Evolutionary conservation across 164 flowering plant genomes (phyloP).

Genomic region (Taxillus chinensis): DNA sequence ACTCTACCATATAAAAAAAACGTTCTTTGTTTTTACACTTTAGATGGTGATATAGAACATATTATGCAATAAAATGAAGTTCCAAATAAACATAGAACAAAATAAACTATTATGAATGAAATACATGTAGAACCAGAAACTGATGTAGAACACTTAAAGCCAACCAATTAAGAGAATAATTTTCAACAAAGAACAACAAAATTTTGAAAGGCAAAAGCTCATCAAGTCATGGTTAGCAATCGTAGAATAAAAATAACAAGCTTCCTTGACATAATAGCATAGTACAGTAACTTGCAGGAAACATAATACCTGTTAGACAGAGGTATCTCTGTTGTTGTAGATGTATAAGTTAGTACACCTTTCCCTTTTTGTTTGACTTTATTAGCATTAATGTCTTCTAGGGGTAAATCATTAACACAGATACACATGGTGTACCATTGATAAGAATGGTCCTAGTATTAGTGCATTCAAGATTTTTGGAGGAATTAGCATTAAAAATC

Average conservation of each 20-base stretch:
- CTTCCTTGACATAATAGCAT: neutral
- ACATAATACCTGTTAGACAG: slow-evolving; percentile 30
- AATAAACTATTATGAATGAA: too few relatives aligned
- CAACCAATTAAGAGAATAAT: too few relatives aligned
- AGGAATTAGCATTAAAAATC: slow-evolving; percentile 4
- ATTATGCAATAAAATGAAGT: too few relatives aligned
- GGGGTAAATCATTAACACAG: slow-evolving; percentile 19
- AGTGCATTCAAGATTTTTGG: slow-evolving; percentile 12
- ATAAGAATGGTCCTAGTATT: slow-evolving; percentile 5
- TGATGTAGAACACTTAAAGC: too few relatives aligned
- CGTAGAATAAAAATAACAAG: neutral
- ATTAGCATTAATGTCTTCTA: slow-evolving; percentile 21
- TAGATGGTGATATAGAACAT: too few relatives aligned
- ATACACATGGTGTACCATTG: slow-evolving; percentile 8
- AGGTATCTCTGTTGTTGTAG: slow-evolving; percentile 10
- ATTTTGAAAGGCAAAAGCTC: too few relatives aligned
- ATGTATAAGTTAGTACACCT: slow-evolving; percentile 17
- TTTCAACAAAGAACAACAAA: too few relatives aligned
- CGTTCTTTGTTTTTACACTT: too few relatives aligned
- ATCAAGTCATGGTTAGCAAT: too few relatives aligned
- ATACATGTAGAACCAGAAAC: too few relatives aligned
- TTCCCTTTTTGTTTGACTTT: slow-evolving; percentile 41
- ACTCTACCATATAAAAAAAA: too few relatives aligned
- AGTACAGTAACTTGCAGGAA: neutral
- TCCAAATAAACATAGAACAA: too few relatives aligned